A percentile compares a stretch with the other conserved stretches of the same genome.
Conservation (phyloP, 495 filamentous ascomycete genomes). For the Penicillium paradoxum region DNA sequence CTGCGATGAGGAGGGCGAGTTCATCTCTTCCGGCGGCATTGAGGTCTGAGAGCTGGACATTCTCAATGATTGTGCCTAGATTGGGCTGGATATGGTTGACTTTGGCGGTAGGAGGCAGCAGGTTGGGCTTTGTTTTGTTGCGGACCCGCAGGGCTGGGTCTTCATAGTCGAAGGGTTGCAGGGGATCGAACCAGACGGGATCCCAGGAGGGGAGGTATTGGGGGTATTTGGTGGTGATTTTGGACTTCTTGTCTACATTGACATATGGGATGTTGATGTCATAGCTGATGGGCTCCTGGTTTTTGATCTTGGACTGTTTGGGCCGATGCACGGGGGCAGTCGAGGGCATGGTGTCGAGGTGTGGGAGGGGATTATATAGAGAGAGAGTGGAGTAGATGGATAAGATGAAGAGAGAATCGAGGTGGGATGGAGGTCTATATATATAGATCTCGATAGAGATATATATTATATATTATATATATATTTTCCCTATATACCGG, state of each 20-base stretch:
- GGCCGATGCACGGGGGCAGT: slow-evolving; percentile 32
- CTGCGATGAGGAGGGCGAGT: slow-evolving; percentile 67
- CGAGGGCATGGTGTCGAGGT: slow-evolving; percentile 31
- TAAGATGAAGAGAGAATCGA: background rate
- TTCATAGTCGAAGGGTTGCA: slow-evolving; percentile 53
- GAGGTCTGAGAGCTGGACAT: slow-evolving; percentile 65
- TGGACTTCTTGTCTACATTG: slow-evolving; percentile 35
- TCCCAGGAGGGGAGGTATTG: slow-evolving; percentile 62
- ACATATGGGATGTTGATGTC: slow-evolving; percentile 56
- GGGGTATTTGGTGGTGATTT: slow-evolving; percentile 48
- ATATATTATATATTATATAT: no score
- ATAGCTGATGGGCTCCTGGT: slow-evolving; percentile 47
- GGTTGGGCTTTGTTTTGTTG: slow-evolving; percentile 53
- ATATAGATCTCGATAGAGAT: background rate
- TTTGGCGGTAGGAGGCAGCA: slow-evolving; percentile 44
- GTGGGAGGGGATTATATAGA: background rate
- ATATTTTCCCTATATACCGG: no score
- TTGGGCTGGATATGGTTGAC: slow-evolving; percentile 62
- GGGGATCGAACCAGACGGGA: slow-evolving; percentile 54
- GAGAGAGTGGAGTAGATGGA: slow-evolving; percentile 2
- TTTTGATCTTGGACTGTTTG: slow-evolving; percentile 26
- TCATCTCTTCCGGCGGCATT: slow-evolving; percentile 70
- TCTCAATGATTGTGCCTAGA: slow-evolving; percentile 67
- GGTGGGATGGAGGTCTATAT: background rate
- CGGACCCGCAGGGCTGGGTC: slow-evolving; percentile 54